Base-by-base conservation (phyloP, 2,329 filamentous ascomycete species). In the Huntiella abstrusa region DNA sequence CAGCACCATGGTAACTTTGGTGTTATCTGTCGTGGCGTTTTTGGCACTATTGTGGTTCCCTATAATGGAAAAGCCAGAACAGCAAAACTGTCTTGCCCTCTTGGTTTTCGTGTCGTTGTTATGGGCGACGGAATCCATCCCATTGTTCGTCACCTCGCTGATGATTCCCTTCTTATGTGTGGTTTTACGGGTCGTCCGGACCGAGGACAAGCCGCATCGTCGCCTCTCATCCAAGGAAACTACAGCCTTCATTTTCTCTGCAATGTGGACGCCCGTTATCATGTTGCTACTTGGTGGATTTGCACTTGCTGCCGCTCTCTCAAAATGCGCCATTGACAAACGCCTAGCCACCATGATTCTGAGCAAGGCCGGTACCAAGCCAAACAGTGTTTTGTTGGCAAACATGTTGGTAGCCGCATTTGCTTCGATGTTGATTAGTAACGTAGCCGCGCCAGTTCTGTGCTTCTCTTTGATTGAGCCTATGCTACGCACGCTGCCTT, bases 221-320 rank as follows among this genome's bases (percentile, higher is more conserved):
- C 75, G 88, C 16, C 69, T 98, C 5, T 71, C 73, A n/a, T 75
- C 86, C 3, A 87, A 87, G 59, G 71, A 76, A 38, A 87, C 91
- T 0, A 84, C 88, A 0, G 69, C 73, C 22, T 88, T 82, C 56
- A 81, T 95, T 49, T 96, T 98, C 56, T 71, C 85, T 4, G 80
- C 91, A 19, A 98, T 98, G 91, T 98, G 91, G 91, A 95, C 88
- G 3, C 88, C 91, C 0, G 91, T 98, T 47, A 98, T 98, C 54
- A 96, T 98, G 91, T 75, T 98, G 12, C 69, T 98, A 16, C 76
- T 98, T 0, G 91, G 91, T 54, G 91, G 91, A 32, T 98, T 98
- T 58, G 94, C 91, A 2, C 80, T 98, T 46, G 91, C 91, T 7
- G 91, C 91, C 0, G 92, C 91, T 0, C 64, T 98, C 47, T 94